Percentiles rank a stretch among this genome's conserved stretches.
phyloP scores from a whole-genome alignment of 2,329 filamentous ascomycete species.

The Aspergillus pseudoterreus region DNA sequence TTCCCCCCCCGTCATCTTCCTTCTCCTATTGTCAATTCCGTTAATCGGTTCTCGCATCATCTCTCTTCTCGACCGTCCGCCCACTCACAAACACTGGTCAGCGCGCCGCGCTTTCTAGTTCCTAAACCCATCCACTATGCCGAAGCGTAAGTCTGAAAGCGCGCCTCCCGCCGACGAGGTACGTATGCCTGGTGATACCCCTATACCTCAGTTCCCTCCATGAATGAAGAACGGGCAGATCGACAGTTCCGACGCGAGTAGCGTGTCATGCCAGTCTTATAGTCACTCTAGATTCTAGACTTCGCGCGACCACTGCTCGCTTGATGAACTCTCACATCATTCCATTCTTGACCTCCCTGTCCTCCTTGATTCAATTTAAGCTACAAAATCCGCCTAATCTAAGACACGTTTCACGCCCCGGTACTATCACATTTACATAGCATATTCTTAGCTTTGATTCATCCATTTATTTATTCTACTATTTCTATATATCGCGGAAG shows the following conservation, averaged over 20 bases:
- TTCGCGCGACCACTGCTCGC: slow-evolving; percentile 8
- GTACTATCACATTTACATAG: background rate
- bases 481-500: background rate
- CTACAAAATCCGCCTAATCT: background rate
- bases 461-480: background rate
- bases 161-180: slow-evolving; percentile 16
- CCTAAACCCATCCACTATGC: slow-evolving; percentile 4
- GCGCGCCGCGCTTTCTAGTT: background rate
- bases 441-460: background rate
- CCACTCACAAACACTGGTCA: background rate
- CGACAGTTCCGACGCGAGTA: slow-evolving; percentile 6
- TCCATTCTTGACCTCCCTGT: slow-evolving; percentile 8
- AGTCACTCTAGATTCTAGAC: background rate
- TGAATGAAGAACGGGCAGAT: slow-evolving; percentile 1
- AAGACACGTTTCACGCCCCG: background rate
- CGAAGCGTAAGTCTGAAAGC: slow-evolving; percentile 27
- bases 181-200: slow-evolving; percentile 10
- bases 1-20: background rate
- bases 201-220: background rate
- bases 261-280: slow-evolving; percentile 8
- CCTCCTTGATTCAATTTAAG: slow-evolving; percentile 4
- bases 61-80: slow-evolving; percentile 1
- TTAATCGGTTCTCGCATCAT: background rate
- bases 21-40: slow-evolving; percentile 3
- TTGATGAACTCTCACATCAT: slow-evolving; percentile 1